Percentiles rank a stretch among this genome's conserved stretches.
These are phyloP conservation scores for Eucalyptus leucophloia DNA, from an alignment of 345 rosid species.

Conservation along the genomic window DNA sequence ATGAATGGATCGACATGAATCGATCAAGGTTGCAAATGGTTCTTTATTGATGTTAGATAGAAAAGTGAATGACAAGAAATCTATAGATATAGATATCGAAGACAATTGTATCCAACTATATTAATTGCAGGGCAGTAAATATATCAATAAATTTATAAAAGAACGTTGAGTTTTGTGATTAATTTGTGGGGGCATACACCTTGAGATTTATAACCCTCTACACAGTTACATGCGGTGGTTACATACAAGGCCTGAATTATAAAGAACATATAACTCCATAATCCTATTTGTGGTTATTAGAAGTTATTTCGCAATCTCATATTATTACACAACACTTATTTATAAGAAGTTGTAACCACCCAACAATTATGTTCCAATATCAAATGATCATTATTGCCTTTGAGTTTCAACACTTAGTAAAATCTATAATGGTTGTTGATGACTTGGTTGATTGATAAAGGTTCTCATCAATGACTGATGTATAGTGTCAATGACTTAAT, in stretches of 20 bases:
- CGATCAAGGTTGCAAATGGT: not conserved
- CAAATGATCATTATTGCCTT: not conserved
- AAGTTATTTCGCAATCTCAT: not conserved
- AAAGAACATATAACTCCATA: not conserved
- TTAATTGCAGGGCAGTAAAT: not conserved
- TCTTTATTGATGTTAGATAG: not conserved
- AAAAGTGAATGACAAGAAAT: not conserved
- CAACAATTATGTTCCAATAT: not conserved
- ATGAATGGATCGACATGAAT: not conserved
- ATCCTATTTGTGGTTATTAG: not conserved
- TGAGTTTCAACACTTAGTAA: not conserved
- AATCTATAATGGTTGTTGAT: not conserved
- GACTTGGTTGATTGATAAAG: not conserved
- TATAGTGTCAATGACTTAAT: not conserved
- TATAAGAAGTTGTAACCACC: not conserved
- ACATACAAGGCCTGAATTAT: not conserved
- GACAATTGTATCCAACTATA: not conserved
- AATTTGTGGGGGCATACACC: not conserved
- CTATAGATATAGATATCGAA: not conserved
- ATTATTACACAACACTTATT: not conserved
- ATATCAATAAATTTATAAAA: not conserved
- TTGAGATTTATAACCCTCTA: not conserved
- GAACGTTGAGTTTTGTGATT: not conserved
- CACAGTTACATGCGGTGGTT: not conserved
- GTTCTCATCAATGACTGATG: not conserved